phyloP scores from a whole-genome alignment of 2,329 filamentous ascomycete species.

The Colletotrichum phormii region DNA sequence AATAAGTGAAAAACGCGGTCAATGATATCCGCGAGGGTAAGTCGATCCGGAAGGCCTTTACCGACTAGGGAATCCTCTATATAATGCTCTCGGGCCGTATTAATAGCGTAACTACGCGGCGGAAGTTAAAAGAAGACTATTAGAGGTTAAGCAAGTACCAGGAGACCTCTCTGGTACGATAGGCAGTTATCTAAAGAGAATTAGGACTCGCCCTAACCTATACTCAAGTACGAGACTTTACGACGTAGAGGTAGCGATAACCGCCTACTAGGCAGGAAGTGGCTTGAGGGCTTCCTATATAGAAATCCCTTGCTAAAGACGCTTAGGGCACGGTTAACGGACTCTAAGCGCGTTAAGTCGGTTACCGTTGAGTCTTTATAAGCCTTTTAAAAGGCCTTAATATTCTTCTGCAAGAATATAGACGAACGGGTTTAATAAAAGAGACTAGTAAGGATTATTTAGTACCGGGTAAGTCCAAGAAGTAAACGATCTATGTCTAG shows the following conservation, averaged over 20 bases:
- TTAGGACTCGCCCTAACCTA: background rate
- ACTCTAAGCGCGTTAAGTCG: background rate
- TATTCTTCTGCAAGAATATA: slow-evolving; percentile 17
- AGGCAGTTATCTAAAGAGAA: background rate
- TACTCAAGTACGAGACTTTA: background rate
- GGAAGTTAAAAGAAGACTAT: background rate
- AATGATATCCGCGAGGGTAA: no score
- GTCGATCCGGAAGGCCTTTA: no score
- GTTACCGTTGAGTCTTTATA: background rate
- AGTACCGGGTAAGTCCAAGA: slow-evolving; percentile 14
- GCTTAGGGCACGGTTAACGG: background rate
- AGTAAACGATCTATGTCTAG: slow-evolving; percentile 16
- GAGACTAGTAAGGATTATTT: slow-evolving; percentile 16
- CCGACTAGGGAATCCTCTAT: no score
- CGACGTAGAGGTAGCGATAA: rapidly evolving
- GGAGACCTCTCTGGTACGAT: background rate
- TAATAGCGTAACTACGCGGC: rapidly evolving
- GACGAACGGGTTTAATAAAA: slow-evolving; percentile 29
- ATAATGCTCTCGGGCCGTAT: no score
- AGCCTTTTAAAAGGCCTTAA: background rate
- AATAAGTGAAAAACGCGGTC: no score
- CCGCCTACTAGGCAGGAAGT: background rate
- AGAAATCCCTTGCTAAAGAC: background rate
- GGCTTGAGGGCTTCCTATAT: background rate
- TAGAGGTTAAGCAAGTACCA: slow-evolving; percentile 13